phyloP scores from a whole-genome alignment of 352 stramenopile genomes.

The Vaucheria bursata region DNA sequence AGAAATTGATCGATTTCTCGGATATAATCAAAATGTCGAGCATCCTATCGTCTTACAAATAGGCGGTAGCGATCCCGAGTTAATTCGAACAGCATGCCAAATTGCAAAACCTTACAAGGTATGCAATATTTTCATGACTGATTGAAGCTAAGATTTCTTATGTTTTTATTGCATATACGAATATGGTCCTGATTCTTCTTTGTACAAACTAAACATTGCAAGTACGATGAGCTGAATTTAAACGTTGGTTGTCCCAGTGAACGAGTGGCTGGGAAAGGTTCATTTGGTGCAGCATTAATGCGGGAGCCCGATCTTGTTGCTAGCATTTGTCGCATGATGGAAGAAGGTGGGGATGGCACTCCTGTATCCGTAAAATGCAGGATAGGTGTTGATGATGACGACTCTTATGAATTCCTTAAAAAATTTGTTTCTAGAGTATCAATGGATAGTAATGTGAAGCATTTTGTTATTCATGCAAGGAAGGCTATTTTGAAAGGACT shows the following conservation, averaged over 20 bases:
- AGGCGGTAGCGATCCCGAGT: slow-evolving; percentile 56
- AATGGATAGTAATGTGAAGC: slow-evolving; percentile 67
- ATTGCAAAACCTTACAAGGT: slow-evolving; percentile 65
- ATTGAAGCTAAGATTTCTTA: not conserved
- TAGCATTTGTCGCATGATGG: slow-evolving; percentile 78
- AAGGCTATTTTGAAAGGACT: slow-evolving; percentile 92
- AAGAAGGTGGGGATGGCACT: slow-evolving; percentile 48
- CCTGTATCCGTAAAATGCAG: slow-evolving; percentile 95
- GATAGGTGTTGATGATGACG: slow-evolving; percentile 88
- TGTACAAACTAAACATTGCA: not conserved
- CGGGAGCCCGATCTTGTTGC: slow-evolving; percentile 83
- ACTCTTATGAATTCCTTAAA: slow-evolving; percentile 82
- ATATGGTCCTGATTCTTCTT: not conserved
- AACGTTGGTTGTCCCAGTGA: slow-evolving; percentile 87
- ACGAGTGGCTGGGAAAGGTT: slow-evolving; percentile 61
- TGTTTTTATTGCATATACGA: not conserved
- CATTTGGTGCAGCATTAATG: slow-evolving; percentile 95
- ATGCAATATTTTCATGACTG: not conserved
- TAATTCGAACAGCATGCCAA: slow-evolving; percentile 63
- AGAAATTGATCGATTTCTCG: slow-evolving; percentile 71
- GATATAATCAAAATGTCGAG: slow-evolving; percentile 62
- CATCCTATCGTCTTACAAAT: slow-evolving; percentile 78
- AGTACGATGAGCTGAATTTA: slow-evolving; percentile 86
- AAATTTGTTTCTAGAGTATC: slow-evolving; percentile 46
- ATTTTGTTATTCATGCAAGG: slow-evolving; percentile 95